These are phyloP conservation scores for Tricholoma saponaceum DNA, from an alignment of 768 basidiomycete species.

Conservation along the genomic window DNA sequence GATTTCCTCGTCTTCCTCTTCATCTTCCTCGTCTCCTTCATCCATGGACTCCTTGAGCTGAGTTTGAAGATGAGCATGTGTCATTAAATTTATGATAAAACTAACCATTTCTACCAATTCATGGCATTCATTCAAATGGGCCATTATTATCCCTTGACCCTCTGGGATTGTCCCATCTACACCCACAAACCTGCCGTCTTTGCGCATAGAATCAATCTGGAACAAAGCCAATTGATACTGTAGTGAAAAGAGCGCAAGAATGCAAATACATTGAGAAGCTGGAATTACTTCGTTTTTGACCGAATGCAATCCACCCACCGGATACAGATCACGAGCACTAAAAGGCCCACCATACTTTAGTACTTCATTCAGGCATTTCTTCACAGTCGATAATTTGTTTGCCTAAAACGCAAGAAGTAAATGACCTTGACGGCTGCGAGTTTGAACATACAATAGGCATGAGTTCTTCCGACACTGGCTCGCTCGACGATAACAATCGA, in stretches of 20 bases:
- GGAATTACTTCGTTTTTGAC: background rate
- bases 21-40: constrained; percentile 55
- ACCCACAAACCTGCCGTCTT: constrained; percentile 91
- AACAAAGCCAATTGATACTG: constrained; percentile 93
- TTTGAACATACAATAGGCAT: constrained; percentile 79
- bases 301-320: constrained; percentile 46
- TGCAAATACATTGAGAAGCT: background rate
- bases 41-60: constrained; percentile 86
- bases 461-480: constrained; percentile 96
- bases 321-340: constrained; percentile 88
- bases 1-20: constrained; percentile 37
- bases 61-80: background rate
- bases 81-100: constrained; percentile 1
- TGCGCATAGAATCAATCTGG: constrained; percentile 91
- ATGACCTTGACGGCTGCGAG: background rate
- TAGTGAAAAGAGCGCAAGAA: background rate
- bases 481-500: constrained; percentile 86
- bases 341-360: constrained; percentile 94
- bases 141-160: constrained; percentile 94
- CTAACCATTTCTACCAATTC: constrained; percentile 91
- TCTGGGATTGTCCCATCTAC: constrained; percentile 88
- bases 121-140: constrained; percentile 94
- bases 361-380: constrained; percentile 95
- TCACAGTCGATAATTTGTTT: constrained; percentile 94
- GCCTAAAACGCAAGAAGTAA: constrained; percentile 46